These are phyloP conservation scores for Colletotrichum spinosum DNA, from an alignment of 2,329 filamentous ascomycete species.

Conservation along the genomic window DNA sequence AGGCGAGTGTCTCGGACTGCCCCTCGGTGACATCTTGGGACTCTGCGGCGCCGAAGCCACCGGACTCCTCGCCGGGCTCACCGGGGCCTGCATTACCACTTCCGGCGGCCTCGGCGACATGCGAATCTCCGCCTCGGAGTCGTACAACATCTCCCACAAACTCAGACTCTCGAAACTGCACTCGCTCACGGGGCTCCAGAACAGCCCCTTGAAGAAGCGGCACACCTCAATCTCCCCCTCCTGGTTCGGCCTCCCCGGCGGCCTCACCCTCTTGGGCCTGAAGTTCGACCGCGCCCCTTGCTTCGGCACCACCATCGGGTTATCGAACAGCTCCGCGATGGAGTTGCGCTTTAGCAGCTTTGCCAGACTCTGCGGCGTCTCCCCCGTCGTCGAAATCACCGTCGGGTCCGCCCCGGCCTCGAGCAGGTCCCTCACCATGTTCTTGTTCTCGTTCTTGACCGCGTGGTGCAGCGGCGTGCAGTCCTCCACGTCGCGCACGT, in stretches of 20 bases:
- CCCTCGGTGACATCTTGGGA: background rate
- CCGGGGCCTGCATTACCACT: background rate
- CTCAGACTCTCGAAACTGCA: conserved; percentile 35
- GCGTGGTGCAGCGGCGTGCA: conserved; percentile 39
- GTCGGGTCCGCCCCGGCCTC: conserved; percentile 38
- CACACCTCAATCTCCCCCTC: conserved; percentile 36
- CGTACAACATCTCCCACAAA: conserved; percentile 38
- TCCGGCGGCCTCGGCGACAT: conserved; percentile 18
- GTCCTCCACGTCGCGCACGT: conserved; percentile 37
- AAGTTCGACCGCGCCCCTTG: conserved; percentile 24
- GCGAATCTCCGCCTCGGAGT: conserved; percentile 35
- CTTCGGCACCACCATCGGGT: conserved; percentile 32
- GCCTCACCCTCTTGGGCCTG: conserved; percentile 18
- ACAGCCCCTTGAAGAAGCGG: conserved; percentile 32
- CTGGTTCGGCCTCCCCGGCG: conserved; percentile 33
- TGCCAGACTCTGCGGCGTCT: conserved; percentile 37
- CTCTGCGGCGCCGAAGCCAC: background rate
- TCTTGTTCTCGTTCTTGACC: conserved; percentile 37
- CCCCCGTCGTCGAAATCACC: conserved; percentile 34
- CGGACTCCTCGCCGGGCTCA: background rate
- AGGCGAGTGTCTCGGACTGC: conserved; percentile 16
- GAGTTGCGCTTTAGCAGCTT: conserved; percentile 27
- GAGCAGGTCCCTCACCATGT: conserved; percentile 34
- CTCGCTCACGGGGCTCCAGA: conserved; percentile 37
- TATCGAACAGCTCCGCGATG: conserved; percentile 34